A percentile compares a stretch with the other conserved stretches of the same genome.
phyloP scores from a whole-genome alignment of 441 rosid genomes.

The Pelargonium fulgidum region DNA sequence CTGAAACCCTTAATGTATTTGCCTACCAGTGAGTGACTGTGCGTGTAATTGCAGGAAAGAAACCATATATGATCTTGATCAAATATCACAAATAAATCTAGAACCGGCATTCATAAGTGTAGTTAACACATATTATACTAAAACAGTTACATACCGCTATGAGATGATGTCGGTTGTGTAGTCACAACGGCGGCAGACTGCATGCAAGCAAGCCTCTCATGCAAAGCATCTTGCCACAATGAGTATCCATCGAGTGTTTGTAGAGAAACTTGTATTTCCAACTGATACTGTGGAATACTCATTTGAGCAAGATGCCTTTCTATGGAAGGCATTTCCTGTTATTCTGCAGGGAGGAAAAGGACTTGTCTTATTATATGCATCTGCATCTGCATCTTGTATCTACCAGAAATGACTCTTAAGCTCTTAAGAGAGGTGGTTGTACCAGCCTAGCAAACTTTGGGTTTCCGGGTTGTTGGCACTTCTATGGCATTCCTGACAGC shows the following conservation, averaged over 20 bases:
- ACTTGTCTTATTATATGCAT: constrained; percentile 16
- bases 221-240: constrained; percentile 37
- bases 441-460: constrained; percentile 17
- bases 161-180: constrained; percentile 10
- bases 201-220: constrained; percentile 25
- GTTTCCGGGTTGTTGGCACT: background rate
- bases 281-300: constrained; percentile 38
- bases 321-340: constrained; percentile 21
- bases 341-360: background rate
- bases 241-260: constrained; percentile 31
- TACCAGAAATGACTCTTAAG: constrained; percentile 13
- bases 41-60: background rate
- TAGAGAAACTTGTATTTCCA: background rate
- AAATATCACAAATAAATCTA: background rate
- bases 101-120: constrained; percentile 7
- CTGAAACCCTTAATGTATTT: constrained; percentile 9
- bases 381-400: constrained; percentile 18
- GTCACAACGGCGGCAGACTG: constrained; percentile 3
- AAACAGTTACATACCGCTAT: constrained; percentile 16
- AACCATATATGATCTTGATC: background rate
- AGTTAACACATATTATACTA: background rate
- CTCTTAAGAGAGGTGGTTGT: constrained; percentile 27
- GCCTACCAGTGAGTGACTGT: constrained; percentile 1
- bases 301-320: constrained; percentile 53
- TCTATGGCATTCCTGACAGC: background rate